Base-by-base conservation (phyloP, 306 rosid genomes). In the Abrus precatorius region DNA sequence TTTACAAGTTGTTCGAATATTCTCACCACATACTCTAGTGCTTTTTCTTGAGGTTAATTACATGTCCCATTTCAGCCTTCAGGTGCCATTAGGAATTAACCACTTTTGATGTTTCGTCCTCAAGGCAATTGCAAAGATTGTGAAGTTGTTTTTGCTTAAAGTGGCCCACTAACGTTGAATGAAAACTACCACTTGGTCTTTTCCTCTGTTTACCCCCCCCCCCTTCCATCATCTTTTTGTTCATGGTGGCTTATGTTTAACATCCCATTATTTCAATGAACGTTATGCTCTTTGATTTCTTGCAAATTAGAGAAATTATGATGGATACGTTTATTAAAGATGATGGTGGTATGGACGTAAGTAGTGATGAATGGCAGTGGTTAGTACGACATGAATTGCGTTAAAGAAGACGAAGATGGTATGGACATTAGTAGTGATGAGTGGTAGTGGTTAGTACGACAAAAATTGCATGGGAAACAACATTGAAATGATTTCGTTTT, bases 391-490 rank as follows among this genome's bases (percentile, higher is more conserved):
- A 73, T n/a, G 60, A 80, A 68, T 75, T 75, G 72, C 50, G 44
- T 55, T 72, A 45, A 83, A 78, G 59, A 54, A 66, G 68, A 84
- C 29, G 40, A 63, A 78, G 72, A 67, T 12, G 68, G 40, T n/a
- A 66, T n/a, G n/a, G 32, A 52, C 68, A 38, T 33, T 10, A 74
- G 62, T 60, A 70, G 78, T 78, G 80, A 75, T 62, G 74, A 64
- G 63, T 61, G 83, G 86, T 56, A 56, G 84, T 79, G 84, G 74
- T 75, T 75, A 75, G 82, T 56, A 75, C 83, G 78, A 65, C 80
- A 72, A 7, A 77, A 72, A 76, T 41, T 76, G 79, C 83, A 72
- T 69, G 80, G 83, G 55, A 76, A 76, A 81, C 80, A 76, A 76
- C 85, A 48, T 27, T 28, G 34, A 77, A 77, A 85, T 85, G 7